These are phyloP conservation scores for Vanrija pseudolonga DNA, from an alignment of 1,284 basidiomycete species.

Conservation along the genomic window DNA sequence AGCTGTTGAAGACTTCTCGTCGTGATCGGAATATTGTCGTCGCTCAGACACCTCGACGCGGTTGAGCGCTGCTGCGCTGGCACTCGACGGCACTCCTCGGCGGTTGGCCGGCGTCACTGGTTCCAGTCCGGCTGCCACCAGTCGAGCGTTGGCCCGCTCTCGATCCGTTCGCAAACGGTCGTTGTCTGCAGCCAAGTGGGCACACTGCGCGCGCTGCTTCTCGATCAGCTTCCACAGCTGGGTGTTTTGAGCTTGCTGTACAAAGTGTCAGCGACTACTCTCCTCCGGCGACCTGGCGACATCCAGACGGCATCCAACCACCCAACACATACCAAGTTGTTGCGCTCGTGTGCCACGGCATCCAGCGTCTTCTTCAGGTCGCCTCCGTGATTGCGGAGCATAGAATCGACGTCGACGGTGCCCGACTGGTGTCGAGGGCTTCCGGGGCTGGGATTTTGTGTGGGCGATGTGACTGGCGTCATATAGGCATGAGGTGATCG, in stretches of 20 bases:
- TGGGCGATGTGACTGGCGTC: constrained; percentile 8
- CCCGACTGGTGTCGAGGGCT: constrained; percentile 26
- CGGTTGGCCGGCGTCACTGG: constrained; percentile 19
- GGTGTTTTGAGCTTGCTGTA: constrained; percentile 66
- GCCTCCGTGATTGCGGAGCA: constrained; percentile 33
- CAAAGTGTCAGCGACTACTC: background rate
- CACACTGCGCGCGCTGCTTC: constrained; percentile 58
- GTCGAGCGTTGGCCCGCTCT: constrained; percentile 52
- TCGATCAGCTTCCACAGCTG: constrained; percentile 91
- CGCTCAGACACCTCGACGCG: constrained; percentile 16
- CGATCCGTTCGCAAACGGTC: constrained; percentile 75
- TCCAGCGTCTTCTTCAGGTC: constrained; percentile 63
- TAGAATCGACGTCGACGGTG: constrained; percentile 29
- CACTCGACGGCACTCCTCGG: constrained; percentile 30
- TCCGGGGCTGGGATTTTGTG: constrained; percentile 12
- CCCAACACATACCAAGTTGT: constrained; percentile 53
- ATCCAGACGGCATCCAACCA: no score
- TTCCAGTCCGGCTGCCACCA: constrained; percentile 34
- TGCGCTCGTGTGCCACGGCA: constrained; percentile 68
- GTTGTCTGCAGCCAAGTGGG: constrained; percentile 38
- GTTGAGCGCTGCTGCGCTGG: constrained; percentile 31
- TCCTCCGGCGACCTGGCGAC: no score
- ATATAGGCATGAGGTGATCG: constrained; percentile 1
- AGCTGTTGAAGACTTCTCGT: constrained; percentile 15
- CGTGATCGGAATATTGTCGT: constrained; percentile 37